These are phyloP conservation scores for Pilasporangium apinafurcum DNA, from an alignment of 352 stramenopile species.

Conservation along the genomic window DNA sequence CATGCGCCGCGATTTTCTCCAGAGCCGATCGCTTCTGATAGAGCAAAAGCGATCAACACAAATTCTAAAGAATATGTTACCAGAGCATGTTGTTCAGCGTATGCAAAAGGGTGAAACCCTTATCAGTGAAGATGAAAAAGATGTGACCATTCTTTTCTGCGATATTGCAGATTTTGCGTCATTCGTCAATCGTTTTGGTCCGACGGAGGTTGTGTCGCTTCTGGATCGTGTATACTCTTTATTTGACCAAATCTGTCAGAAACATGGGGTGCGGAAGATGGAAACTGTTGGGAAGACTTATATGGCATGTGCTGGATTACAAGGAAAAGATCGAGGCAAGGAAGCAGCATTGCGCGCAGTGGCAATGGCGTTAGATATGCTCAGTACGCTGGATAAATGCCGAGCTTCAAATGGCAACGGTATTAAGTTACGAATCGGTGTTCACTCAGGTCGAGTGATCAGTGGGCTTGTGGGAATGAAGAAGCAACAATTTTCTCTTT, in stretches of 20 bases:
- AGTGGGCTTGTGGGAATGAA: slow-evolving; percentile 87
- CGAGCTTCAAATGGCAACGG: slow-evolving; percentile 70
- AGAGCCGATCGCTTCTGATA: slow-evolving; percentile 68
- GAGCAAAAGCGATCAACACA: slow-evolving; percentile 75
- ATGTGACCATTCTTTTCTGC: slow-evolving; percentile 85
- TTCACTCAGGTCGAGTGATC: slow-evolving; percentile 88
- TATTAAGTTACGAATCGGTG: slow-evolving; percentile 87
- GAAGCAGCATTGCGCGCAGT: slow-evolving; percentile 71
- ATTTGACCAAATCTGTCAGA: slow-evolving; percentile 88
- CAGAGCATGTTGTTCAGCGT: slow-evolving; percentile 74
- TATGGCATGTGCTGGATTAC: slow-evolving; percentile 82
- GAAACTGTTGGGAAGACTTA: slow-evolving; percentile 92
- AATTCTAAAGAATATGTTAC: slow-evolving; percentile 84
- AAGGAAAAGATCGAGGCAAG: slow-evolving; percentile 71
- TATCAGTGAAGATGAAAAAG: slow-evolving; percentile 83
- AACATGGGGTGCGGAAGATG: slow-evolving; percentile 91
- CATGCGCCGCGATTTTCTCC: slow-evolving; percentile 78
- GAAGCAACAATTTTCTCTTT: slow-evolving; percentile 91
- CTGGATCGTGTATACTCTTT: slow-evolving; percentile 90
- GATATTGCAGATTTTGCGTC: slow-evolving; percentile 80
- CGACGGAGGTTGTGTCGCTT: slow-evolving; percentile 74
- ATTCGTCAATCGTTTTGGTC: slow-evolving; percentile 72
- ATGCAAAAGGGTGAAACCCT: slow-evolving; percentile 80
- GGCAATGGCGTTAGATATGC: slow-evolving; percentile 76
- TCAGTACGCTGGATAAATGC: slow-evolving; percentile 57